Percentiles rank a stretch among this genome's conserved stretches.
These are phyloP conservation scores for Ceratopteris richardii DNA, from an alignment of 75 land plant species.

Conservation along the genomic window DNA sequence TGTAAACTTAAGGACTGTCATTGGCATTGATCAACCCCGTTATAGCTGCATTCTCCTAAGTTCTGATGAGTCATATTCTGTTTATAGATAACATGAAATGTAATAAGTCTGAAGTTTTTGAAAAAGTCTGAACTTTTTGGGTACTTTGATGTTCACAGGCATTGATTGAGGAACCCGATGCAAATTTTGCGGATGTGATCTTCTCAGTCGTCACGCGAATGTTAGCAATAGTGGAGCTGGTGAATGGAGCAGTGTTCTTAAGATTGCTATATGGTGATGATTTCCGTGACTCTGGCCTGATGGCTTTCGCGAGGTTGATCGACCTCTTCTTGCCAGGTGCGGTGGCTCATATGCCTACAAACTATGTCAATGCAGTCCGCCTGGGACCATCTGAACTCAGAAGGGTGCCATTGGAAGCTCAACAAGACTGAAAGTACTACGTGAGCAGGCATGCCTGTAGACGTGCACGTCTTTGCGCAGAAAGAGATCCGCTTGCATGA, in stretches of 20 bases:
- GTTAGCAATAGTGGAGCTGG: background rate
- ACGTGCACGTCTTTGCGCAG: too few relatives aligned
- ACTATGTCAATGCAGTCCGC: constrained; percentile 2
- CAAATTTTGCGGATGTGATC: background rate
- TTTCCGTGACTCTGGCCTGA: background rate
- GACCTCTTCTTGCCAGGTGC: background rate
- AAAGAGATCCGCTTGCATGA: too few relatives aligned
- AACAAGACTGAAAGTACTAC: too few relatives aligned
- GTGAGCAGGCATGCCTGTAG: too few relatives aligned
- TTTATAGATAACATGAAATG: too few relatives aligned
- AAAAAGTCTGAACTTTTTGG: too few relatives aligned
- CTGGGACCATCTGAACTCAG: background rate
- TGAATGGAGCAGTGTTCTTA: background rate
- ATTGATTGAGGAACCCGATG: background rate
- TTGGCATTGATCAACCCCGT: too few relatives aligned
- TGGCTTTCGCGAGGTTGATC: background rate
- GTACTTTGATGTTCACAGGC: too few relatives aligned
- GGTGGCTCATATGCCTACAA: background rate
- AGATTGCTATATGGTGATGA: background rate
- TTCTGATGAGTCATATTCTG: too few relatives aligned
- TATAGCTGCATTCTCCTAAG: too few relatives aligned
- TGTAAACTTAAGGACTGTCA: too few relatives aligned
- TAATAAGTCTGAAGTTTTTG: too few relatives aligned
- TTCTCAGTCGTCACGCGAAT: background rate
- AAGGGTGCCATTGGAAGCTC: background rate